phyloP scores from a whole-genome alignment of 1,139 yeast species.

The Geotrichum aggregatum region DNA sequence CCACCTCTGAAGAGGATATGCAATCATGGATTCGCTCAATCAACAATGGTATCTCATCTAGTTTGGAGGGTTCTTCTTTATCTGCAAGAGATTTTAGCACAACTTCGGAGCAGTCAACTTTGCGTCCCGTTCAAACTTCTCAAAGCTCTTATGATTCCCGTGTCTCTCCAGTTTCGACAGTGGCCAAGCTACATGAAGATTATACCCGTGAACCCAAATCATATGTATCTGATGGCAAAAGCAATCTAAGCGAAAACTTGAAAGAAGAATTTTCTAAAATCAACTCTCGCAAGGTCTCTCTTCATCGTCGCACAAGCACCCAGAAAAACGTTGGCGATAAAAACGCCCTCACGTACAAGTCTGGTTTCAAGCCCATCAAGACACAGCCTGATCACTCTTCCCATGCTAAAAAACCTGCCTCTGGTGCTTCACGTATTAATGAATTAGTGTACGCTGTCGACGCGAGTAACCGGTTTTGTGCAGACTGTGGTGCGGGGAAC shows the following conservation, averaged over 20 bases:
- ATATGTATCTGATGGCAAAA: not conserved
- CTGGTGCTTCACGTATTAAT: constrained; percentile 14
- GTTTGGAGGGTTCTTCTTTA: constrained; percentile 17
- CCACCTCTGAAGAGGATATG: constrained; percentile 65
- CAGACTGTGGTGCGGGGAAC: constrained; percentile 67
- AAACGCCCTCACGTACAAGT: not conserved
- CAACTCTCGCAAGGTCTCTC: constrained; percentile 16
- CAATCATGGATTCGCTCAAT: constrained; percentile 63
- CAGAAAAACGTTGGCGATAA: constrained; percentile 8
- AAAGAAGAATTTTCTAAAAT: constrained; percentile 18
- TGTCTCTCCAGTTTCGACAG: constrained; percentile 6
- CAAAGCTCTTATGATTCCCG: constrained; percentile 6
- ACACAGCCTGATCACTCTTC: not conserved
- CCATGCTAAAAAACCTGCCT: not conserved
- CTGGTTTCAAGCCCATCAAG: constrained; percentile 1
- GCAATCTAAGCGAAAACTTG: constrained; percentile 13
- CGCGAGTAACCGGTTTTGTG: constrained; percentile 61
- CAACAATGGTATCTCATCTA: constrained; percentile 39
- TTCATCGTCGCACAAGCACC: constrained; percentile 16
- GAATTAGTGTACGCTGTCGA: constrained; percentile 35
- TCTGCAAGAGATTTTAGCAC: constrained; percentile 8
- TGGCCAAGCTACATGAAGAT: constrained; percentile 6
- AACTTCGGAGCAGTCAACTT: constrained; percentile 4
- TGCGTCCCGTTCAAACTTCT: constrained; percentile 3
- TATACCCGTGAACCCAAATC: not conserved